These are phyloP conservation scores for Calocybe gambosa DNA, from an alignment of 1,284 basidiomycete species.

Conservation along the genomic window DNA sequence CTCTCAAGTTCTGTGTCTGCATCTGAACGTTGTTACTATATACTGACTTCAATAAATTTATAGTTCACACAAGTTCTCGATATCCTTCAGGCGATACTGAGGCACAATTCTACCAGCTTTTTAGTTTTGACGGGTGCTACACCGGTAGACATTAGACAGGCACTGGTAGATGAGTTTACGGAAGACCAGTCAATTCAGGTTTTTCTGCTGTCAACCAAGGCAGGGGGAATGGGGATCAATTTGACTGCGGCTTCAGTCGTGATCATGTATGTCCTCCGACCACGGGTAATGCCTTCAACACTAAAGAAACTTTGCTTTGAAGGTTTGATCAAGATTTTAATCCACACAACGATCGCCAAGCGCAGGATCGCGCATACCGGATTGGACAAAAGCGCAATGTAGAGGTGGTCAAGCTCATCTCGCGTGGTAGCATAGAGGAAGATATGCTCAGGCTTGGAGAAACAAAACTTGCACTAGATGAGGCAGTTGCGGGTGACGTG, in stretches of 20 bases:
- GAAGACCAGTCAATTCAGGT: slow-evolving; percentile 87
- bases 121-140: slow-evolving; percentile 93
- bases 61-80: slow-evolving; percentile 95
- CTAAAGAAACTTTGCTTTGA: slow-evolving; percentile 5
- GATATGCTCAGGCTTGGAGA: slow-evolving; percentile 88
- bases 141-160: slow-evolving; percentile 89
- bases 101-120: slow-evolving; percentile 72
- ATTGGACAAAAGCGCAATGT: slow-evolving; percentile 93
- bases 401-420: slow-evolving; percentile 91
- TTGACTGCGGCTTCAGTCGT: slow-evolving; percentile 90
- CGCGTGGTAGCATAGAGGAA: slow-evolving; percentile 91
- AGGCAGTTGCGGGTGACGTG: slow-evolving; percentile 81
- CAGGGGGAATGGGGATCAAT: slow-evolving; percentile 91
- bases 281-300: not conserved
- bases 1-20: slow-evolving; percentile 61
- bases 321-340: slow-evolving; percentile 99
- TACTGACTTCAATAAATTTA: not conserved
- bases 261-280: slow-evolving; percentile 58
- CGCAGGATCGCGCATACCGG: slow-evolving; percentile 96
- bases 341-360: slow-evolving; percentile 89
- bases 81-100: slow-evolving; percentile 85
- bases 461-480: slow-evolving; percentile 88
- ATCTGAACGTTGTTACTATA: not conserved
- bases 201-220: slow-evolving; percentile 94
- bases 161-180: slow-evolving; percentile 95